A percentile compares a stretch with the other conserved stretches of the same genome.
These are phyloP conservation scores for Botrytis fabae DNA, from an alignment of 2,329 filamentous ascomycete species.

Conservation along the genomic window DNA sequence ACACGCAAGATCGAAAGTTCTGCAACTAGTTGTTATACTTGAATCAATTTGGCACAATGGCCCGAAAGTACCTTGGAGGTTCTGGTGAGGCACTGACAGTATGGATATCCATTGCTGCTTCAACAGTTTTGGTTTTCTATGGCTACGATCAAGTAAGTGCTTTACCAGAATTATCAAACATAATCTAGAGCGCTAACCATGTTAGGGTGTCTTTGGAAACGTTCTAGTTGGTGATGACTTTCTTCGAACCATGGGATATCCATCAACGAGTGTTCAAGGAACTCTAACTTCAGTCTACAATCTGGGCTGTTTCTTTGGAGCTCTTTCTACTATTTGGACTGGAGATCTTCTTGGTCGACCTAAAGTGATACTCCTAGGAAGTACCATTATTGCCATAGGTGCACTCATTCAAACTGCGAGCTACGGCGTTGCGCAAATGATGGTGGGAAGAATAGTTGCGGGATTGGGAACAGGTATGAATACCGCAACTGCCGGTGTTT, in stretches of 20 bases:
- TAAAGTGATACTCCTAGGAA: slow-evolving; percentile 57
- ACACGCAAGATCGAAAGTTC: not conserved
- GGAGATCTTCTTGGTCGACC: slow-evolving; percentile 59
- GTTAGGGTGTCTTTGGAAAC: slow-evolving; percentile 40
- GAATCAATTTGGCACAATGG: slow-evolving; percentile 39
- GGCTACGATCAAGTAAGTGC: slow-evolving; percentile 45
- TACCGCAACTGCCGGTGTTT: slow-evolving; percentile 54
- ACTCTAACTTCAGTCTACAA: slow-evolving; percentile 38
- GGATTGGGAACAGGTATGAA: slow-evolving; percentile 54
- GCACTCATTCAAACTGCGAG: slow-evolving; percentile 48
- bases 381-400: slow-evolving; percentile 57
- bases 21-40: not conserved
- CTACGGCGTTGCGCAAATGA: slow-evolving; percentile 53
- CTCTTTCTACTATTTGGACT: slow-evolving; percentile 37
- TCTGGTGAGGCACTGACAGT: slow-evolving; percentile 52
- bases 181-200: not conserved
- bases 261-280: slow-evolving; percentile 16
- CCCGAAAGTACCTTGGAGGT: slow-evolving; percentile 51
- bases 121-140: slow-evolving; percentile 53
- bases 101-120: slow-evolving; percentile 53
- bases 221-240: slow-evolving; percentile 50
- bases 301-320: slow-evolving; percentile 50
- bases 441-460: slow-evolving; percentile 52
- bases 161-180: not conserved
- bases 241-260: slow-evolving; percentile 41